These are phyloP conservation scores for Lipomyces orientalis DNA, from an alignment of 805 yeast genomes.

Conservation along the genomic window DNA sequence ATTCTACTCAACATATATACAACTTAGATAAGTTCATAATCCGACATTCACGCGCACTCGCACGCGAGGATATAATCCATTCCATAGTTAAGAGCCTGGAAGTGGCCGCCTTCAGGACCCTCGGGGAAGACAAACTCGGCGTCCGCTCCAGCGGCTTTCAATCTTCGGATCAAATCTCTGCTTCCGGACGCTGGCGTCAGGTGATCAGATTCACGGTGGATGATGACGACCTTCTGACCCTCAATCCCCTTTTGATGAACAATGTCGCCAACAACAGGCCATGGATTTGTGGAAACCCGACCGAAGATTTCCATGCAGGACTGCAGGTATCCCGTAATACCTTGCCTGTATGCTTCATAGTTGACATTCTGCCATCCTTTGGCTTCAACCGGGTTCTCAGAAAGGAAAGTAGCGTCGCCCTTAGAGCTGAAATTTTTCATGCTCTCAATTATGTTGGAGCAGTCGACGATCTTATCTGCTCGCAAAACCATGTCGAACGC, in stretches of 20 bases:
- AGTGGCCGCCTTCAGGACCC: conserved; percentile 36
- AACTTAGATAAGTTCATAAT: not conserved
- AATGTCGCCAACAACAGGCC: conserved; percentile 37
- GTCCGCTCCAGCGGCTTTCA: conserved; percentile 37
- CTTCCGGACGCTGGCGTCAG: conserved; percentile 28
- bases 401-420: conserved; percentile 30
- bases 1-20: not conserved
- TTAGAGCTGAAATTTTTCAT: conserved; percentile 28
- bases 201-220: conserved; percentile 32
- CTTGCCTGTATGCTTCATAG: conserved; percentile 37
- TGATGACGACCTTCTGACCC: conserved; percentile 29
- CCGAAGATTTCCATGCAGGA: conserved; percentile 37
- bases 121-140: conserved; percentile 30
- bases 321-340: conserved; percentile 29
- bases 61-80: conserved; percentile 30
- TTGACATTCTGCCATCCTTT: conserved; percentile 35
- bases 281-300: conserved; percentile 26
- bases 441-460: conserved; percentile 28
- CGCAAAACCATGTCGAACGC: conserved; percentile 21
- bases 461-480: conserved; percentile 26
- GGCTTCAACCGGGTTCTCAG: conserved; percentile 35
- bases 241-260: conserved; percentile 27
- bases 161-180: conserved; percentile 27
- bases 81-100: conserved; percentile 34
- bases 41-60: conserved; percentile 11